These are phyloP conservation scores for Sporothrix sp. DNA, from an alignment of 2,329 filamentous ascomycete species.

Conservation along the genomic window DNA sequence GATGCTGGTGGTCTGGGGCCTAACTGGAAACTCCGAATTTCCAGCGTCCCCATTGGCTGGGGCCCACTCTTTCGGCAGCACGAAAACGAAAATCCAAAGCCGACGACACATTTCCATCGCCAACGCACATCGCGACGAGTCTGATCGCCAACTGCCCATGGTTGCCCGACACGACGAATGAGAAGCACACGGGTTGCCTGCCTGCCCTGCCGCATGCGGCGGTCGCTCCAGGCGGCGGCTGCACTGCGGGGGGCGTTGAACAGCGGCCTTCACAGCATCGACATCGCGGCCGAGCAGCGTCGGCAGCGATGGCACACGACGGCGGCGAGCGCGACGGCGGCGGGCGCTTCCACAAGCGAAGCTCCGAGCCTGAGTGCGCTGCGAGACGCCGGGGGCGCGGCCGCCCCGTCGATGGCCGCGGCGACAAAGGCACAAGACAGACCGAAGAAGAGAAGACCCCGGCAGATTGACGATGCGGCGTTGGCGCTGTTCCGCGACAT, in stretches of 20 bases:
- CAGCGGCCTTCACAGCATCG: neutral
- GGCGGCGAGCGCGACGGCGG: neutral
- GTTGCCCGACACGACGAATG: constrained; percentile 12
- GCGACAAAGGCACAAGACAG: too few species aligned
- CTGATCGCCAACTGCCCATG: neutral
- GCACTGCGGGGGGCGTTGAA: too few species aligned
- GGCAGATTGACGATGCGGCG: constrained; percentile 9
- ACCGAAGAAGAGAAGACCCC: neutral
- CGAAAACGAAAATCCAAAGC: neutral
- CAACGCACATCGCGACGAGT: too few species aligned
- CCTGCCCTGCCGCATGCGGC: constrained; percentile 16
- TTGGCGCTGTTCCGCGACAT: constrained; percentile 19
- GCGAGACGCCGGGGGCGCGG: too few species aligned
- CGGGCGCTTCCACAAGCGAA: neutral
- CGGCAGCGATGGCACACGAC: constrained; percentile 11
- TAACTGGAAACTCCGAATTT: constrained; percentile 2
- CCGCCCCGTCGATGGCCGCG: too few species aligned
- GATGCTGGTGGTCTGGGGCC: too few species aligned
- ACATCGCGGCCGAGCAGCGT: neutral
- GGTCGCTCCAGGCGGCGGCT: constrained; percentile 4
- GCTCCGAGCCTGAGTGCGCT: too few species aligned
- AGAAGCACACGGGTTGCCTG: constrained; percentile 17
- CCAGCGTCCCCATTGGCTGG: constrained; percentile 6
- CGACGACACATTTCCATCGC: too few species aligned
- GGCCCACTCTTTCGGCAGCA: neutral